These are phyloP conservation scores for Stephanodiscus minutulus DNA, from an alignment of 108 stramenopile species.

Conservation along the genomic window DNA sequence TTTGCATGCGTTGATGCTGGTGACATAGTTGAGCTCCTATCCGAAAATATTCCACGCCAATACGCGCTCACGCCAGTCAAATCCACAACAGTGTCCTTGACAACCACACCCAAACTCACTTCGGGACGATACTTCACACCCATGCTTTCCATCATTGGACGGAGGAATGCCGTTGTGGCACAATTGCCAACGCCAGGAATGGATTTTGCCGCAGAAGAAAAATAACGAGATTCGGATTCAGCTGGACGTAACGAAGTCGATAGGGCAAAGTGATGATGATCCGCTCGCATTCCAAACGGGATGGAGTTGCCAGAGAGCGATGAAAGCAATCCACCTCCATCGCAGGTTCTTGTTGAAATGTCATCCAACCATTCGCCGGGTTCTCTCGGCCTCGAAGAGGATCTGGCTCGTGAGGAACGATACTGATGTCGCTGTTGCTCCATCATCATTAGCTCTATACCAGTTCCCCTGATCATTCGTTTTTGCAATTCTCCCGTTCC, in stretches of 20 bases:
- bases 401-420: conserved; percentile 15
- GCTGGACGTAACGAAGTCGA: conserved; percentile 65
- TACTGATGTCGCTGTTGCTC: conserved; percentile 33
- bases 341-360: conserved; percentile 11
- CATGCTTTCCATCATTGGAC: conserved; percentile 70
- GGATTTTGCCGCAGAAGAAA: too few species aligned
- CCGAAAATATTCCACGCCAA: conserved; percentile 49
- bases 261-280: conserved; percentile 76
- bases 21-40: not conserved
- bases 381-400: conserved; percentile 35
- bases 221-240: conserved; percentile 14
- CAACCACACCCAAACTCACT: conserved; percentile 59
- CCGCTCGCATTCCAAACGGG: conserved; percentile 47
- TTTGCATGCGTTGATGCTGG: too few species aligned
- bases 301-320: conserved; percentile 45
- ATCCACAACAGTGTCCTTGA: conserved; percentile 52
- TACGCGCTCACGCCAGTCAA: conserved; percentile 68
- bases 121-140: conserved; percentile 71
- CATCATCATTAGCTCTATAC: conserved; percentile 60
- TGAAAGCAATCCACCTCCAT: conserved; percentile 50
- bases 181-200: not conserved
- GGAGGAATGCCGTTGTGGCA: conserved; percentile 24
- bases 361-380: conserved; percentile 76
- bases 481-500: conserved; percentile 30
- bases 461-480: conserved; percentile 56